Evolutionary conservation across 352 stramenopile species (phyloP), one percentile per base, ranked within the genome.

Genomic region (Peronospora tabacina): DNA sequence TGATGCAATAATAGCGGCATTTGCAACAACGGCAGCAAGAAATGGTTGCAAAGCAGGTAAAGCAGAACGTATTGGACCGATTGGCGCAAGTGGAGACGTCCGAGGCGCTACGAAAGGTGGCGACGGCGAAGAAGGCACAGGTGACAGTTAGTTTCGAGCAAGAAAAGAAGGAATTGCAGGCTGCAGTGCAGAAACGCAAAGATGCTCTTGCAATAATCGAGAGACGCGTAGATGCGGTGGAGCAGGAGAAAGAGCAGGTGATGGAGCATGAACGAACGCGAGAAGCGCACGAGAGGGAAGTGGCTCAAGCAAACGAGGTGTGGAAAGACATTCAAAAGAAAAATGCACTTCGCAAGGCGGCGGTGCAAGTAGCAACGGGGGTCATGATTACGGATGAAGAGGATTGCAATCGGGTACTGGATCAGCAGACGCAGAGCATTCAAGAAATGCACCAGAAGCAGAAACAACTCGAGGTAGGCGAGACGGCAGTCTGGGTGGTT

Each of bases 381-480:
- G 58, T 85, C 29, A 75, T 85, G 69, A 72, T 90, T 60, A 88
- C 83, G 43, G 76, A 86, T 54, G 80, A 90, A 44, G 72, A 87
- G n/a, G 80, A 90, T 55, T 88, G 80, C 49, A 61, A 47, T 13
- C 75, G 76, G 13, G 68, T 88, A n/a, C 55, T 90, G 13, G 75
- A 87, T 38, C 63, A 70, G 30, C 80, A 90, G 57, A 88, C 76
- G 5, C 67, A 79, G 30, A 72, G 58, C 35, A 88, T 90, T 50
- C 76, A 86, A 39, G 72, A 85, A 37, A 70, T 90, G 35, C 68
- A 81, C 40, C 59, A 88, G 32, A 71, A 74, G 40, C 75, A 87
- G 45, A 82, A 85, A 44, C 36, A 70, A 7, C 54, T 87, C 0
- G 74, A 87, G 64, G 72, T 80, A 5, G 7, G 46, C 4, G 16